Evolutionary conservation across 1,284 basidiomycete genomes (phyloP).

Genomic region (Fomitiporia mediterranea): DNA sequence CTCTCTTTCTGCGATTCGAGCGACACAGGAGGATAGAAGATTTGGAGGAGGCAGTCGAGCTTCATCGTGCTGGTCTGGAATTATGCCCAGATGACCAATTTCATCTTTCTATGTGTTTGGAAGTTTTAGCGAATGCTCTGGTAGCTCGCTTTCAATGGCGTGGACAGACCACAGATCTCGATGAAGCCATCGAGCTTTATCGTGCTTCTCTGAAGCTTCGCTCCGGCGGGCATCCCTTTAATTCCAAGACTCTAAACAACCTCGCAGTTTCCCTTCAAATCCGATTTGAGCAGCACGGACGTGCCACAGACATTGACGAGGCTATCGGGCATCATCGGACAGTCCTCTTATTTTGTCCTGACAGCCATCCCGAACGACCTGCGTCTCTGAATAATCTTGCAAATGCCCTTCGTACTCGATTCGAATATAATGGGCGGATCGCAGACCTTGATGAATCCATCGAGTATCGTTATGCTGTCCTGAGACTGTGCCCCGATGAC

Average conservation of each 20-base stretch:
- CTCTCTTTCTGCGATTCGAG: neutral
- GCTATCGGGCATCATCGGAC: neutral
- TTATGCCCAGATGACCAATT: neutral
- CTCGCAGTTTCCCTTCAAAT: neutral
- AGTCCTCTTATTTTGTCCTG: neutral
- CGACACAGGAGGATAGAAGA: neutral
- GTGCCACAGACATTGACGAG: conserved; percentile 18
- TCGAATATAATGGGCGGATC: neutral
- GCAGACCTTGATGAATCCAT: neutral
- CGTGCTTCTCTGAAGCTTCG: neutral
- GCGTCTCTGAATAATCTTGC: neutral
- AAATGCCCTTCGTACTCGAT: neutral
- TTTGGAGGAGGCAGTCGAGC: neutral
- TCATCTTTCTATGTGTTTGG: neutral
- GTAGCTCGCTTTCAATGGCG: neutral
- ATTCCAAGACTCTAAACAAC: neutral
- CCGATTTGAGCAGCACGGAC: conserved; percentile 16
- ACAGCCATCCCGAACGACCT: neutral
- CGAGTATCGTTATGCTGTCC: neutral
- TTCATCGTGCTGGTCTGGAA: neutral
- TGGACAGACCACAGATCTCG: neutral
- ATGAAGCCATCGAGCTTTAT: neutral
- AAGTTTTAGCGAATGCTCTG: neutral
- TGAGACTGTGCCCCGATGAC: neutral
- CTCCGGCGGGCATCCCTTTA: neutral